Base-by-base conservation (phyloP, 306 rosid genomes). In the Sesbania bispinosa region DNA sequence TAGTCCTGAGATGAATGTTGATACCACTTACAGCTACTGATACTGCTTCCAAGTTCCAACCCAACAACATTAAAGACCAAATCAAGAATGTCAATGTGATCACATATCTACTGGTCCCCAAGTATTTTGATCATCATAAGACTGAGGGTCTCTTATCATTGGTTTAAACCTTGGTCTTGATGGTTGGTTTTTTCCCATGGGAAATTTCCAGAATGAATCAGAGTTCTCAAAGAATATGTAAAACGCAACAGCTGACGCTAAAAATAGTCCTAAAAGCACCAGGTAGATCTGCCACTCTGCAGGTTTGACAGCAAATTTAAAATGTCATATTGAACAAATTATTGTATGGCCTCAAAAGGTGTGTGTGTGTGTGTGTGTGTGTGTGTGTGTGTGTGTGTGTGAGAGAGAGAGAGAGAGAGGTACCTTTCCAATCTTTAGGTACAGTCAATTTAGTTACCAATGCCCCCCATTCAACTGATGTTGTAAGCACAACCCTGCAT, bases 211-310 rank as follows among this genome's bases (percentile, higher is more conserved):
- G 79, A 94, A 94, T 3, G 94, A 81, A 76, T 94, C 97, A 0
- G 98, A 90, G 77, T 90, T 89, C 87, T 91, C 83, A 11, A 89
- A 89, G 84, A 94, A 91, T 39, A 89, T 74, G 84, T 94, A 94
- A 55, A 94, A 94, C 3, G 78, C 83, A 16, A 89, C 29, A 9
- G 88, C 93, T 2, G 99, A 94, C 8, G 88, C 92, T 71, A 86
- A 62, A 76, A 94, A 89, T 53, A 94, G 74, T 62, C 86, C 90
- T 52, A 89, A 13, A 63, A 94, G 96, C 58, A 94, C 66, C 89
- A 82, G 3, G 77, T 94, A 94, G 74, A 94, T 91, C 90, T 94
- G 99, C 99, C 99, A 91, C 82, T 94, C 99, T 94, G 99, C 89
- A 89, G 9, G 74, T 82, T 81, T 69, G 11, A 61, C 6, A 60